These are phyloP conservation scores for Sarcodon sp. DNA, from an alignment of 768 basidiomycete species.

Conservation along the genomic window DNA sequence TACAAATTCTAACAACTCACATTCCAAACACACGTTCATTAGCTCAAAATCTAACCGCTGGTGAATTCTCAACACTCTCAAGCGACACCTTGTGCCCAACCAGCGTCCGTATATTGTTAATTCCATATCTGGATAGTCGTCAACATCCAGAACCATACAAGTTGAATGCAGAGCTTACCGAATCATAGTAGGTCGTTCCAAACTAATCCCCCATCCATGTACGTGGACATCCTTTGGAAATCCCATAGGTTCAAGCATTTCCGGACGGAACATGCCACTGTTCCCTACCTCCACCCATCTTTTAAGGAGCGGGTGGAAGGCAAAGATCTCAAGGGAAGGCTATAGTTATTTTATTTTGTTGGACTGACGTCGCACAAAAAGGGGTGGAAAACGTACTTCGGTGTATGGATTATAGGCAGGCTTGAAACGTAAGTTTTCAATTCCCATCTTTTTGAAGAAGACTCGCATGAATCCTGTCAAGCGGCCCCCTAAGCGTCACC, in stretches of 20 bases:
- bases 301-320: conserved; percentile 87
- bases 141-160: not conserved
- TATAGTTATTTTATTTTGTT: conserved; percentile 14
- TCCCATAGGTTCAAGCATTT: conserved; percentile 99
- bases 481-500: not conserved
- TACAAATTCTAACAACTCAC: no score
- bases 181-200: conserved; percentile 99
- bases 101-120: conserved; percentile 92
- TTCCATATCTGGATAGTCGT: conserved; percentile 60
- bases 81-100: conserved; percentile 96
- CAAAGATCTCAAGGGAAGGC: conserved; percentile 97
- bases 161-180: conserved; percentile 36
- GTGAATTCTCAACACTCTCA: conserved; percentile 77
- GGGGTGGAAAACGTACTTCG: conserved; percentile 39
- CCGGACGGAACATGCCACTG: conserved; percentile 98
- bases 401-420: conserved; percentile 99
- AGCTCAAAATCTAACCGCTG: conserved; percentile 74
- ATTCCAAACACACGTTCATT: no score
- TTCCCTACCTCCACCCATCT: conserved; percentile 99
- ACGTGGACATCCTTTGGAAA: conserved; percentile 94
- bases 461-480: conserved; percentile 88
- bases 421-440: conserved; percentile 90
- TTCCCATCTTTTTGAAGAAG: conserved; percentile 98
- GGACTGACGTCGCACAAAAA: not conserved
- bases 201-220: conserved; percentile 89